These are phyloP conservation scores for Aegilops sharonensis DNA, from an alignment of 176 grass and related monocot genomes.

Conservation along the genomic window DNA sequence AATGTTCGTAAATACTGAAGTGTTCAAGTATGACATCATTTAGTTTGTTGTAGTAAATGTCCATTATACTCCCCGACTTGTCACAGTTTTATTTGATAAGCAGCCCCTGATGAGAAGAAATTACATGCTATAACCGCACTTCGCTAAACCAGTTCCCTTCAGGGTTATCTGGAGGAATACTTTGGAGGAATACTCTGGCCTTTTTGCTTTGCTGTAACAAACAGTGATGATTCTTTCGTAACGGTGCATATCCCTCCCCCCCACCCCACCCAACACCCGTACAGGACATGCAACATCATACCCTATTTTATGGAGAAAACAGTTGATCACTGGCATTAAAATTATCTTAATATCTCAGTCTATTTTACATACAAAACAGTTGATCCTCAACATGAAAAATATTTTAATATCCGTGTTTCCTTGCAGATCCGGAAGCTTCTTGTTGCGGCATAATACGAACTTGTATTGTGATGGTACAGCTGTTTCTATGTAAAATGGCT, in stretches of 20 bases:
- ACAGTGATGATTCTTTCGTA: neutral
- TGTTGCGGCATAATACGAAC: constrained; percentile 38
- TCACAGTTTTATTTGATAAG: neutral
- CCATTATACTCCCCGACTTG: neutral
- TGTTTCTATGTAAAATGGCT: constrained; percentile 39
- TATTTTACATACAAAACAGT: neutral
- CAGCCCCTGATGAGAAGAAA: neutral
- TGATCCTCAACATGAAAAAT: neutral
- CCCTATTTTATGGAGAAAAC: neutral
- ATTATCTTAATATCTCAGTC: neutral
- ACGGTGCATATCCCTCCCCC: neutral
- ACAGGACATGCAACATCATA: neutral
- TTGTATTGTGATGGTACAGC: constrained; percentile 33
- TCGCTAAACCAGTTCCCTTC: neutral
- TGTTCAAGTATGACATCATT: neutral
- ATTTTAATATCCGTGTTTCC: neutral
- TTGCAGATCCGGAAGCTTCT: constrained; percentile 74
- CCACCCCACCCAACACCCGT: neutral
- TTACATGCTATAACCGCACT: neutral
- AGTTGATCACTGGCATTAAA: neutral
- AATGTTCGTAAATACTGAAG: neutral
- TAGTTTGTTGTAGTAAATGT: neutral
- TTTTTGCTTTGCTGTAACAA: neutral
- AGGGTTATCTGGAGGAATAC: neutral
- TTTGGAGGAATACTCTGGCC: neutral